phyloP scores from a whole-genome alignment of 192 early-diverging fungal genomes.

The Chytriomyces hyalinus region DNA sequence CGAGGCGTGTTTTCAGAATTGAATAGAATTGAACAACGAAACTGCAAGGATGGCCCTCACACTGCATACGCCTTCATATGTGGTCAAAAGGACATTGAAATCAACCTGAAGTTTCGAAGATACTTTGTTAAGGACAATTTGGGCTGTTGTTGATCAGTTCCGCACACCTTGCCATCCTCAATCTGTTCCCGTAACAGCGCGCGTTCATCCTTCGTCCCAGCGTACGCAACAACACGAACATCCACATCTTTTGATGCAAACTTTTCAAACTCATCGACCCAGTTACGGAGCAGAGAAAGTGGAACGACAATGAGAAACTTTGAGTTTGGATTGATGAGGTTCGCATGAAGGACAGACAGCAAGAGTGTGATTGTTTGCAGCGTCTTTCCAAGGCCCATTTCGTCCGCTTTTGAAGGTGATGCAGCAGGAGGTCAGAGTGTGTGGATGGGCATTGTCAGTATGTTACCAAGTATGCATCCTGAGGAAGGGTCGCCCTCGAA shows the following conservation, averaged over 20 bases:
- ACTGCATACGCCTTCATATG: constrained; percentile 39
- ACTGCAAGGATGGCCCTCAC: not conserved
- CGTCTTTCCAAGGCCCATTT: constrained; percentile 86
- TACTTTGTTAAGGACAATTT: not conserved
- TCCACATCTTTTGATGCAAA: constrained; percentile 35
- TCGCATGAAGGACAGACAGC: constrained; percentile 51
- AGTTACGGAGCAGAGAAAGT: constrained; percentile 78
- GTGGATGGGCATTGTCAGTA: not conserved
- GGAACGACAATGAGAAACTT: constrained; percentile 84
- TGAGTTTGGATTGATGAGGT: constrained; percentile 44
- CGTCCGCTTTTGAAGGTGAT: constrained; percentile 8
- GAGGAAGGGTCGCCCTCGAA: constrained; percentile 57
- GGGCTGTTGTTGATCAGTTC: not conserved
- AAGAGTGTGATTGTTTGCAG: constrained; percentile 87
- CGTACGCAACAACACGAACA: constrained; percentile 38
- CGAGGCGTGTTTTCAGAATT: not conserved
- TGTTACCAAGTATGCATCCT: constrained; percentile 68
- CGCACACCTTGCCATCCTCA: constrained; percentile 57
- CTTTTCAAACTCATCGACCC: constrained; percentile 79
- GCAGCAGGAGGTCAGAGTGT: not conserved
- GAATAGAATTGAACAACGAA: not conserved
- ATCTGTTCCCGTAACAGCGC: constrained; percentile 40
- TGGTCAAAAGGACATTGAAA: constrained; percentile 78
- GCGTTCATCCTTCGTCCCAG: constrained; percentile 50
- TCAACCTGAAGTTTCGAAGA: not conserved